phyloP scores from a whole-genome alignment of 2,329 filamentous ascomycete genomes.

The Cyphellophora europaea region DNA sequence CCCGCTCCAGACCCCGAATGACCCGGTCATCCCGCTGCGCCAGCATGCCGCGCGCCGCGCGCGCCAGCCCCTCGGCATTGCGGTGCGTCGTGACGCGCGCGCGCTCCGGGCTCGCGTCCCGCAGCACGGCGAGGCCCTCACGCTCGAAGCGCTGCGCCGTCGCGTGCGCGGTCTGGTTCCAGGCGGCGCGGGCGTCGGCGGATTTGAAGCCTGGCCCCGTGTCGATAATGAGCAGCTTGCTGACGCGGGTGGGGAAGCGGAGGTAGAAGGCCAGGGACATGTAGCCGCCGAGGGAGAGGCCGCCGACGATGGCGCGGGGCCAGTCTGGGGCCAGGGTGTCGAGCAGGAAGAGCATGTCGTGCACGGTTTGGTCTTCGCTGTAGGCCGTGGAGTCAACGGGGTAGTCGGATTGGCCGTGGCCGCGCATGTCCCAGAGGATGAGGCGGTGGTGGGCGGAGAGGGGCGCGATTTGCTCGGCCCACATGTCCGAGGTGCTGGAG shows the following conservation, averaged over 20 bases:
- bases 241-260: constrained; percentile 5
- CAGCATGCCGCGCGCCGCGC: constrained; percentile 13
- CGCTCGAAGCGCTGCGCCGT: constrained; percentile 7
- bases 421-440: constrained; percentile 16
- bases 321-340: background rate
- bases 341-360: constrained; percentile 10
- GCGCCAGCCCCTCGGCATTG: constrained; percentile 5
- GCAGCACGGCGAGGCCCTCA: constrained; percentile 6
- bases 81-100: constrained; percentile 6
- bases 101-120: constrained; percentile 8
- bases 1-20: constrained; percentile 3
- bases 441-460: constrained; percentile 9
- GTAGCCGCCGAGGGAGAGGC: constrained; percentile 13
- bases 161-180: constrained; percentile 12
- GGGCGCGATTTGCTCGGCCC: constrained; percentile 8
- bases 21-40: constrained; percentile 9
- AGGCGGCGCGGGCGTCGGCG: constrained; percentile 8
- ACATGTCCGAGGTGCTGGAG: constrained; percentile 15
- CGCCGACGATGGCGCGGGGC: constrained; percentile 9
- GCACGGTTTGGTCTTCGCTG: constrained; percentile 11
- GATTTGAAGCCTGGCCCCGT: constrained; percentile 14
- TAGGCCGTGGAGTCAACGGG: constrained; percentile 6
- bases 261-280: constrained; percentile 16
- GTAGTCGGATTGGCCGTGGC: constrained; percentile 10
- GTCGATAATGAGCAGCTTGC: constrained; percentile 12